phyloP scores from a whole-genome alignment of 2,329 filamentous ascomycete species.

The Zalaria obscura region DNA sequence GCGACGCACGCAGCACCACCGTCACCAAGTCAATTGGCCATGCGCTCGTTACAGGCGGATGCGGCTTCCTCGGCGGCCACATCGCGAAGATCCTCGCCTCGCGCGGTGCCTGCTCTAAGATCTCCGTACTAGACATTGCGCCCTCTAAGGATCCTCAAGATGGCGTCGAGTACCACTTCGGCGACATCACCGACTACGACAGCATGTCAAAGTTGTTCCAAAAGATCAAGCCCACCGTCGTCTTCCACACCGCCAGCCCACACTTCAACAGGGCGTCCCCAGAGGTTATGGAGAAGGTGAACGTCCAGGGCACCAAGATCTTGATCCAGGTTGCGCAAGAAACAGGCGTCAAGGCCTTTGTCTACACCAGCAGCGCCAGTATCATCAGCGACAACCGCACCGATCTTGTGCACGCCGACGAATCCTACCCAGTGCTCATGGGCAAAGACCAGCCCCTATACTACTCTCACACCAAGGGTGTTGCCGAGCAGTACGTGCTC shows the following conservation, averaged over 20 bases:
- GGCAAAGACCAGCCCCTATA: slow-evolving; percentile 34
- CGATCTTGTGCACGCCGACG: slow-evolving; percentile 35
- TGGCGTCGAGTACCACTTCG: slow-evolving; percentile 33
- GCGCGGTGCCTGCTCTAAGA: slow-evolving; percentile 25
- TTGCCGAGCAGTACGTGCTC: slow-evolving; percentile 33
- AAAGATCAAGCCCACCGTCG: slow-evolving; percentile 28
- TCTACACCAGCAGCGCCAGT: slow-evolving; percentile 38
- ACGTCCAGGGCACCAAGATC: slow-evolving; percentile 35
- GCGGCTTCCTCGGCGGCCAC: slow-evolving; percentile 37
- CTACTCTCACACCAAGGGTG: slow-evolving; percentile 34
- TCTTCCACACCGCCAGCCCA: slow-evolving; percentile 37
- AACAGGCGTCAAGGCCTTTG: slow-evolving; percentile 35
- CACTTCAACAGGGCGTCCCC: slow-evolving; percentile 22
- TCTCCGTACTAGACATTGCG: slow-evolving; percentile 34
- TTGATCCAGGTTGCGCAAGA: slow-evolving; percentile 33
- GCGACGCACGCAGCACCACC: not conserved
- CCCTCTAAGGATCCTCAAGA: slow-evolving; percentile 24
- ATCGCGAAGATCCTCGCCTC: slow-evolving; percentile 33
- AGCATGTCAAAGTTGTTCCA: slow-evolving; percentile 27
- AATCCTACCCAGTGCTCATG: slow-evolving; percentile 30
- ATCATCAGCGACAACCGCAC: slow-evolving; percentile 30
- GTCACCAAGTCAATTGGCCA: slow-evolving; percentile 23
- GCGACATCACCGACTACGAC: slow-evolving; percentile 33
- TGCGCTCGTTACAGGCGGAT: slow-evolving; percentile 35
- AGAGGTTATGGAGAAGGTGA: slow-evolving; percentile 34